phyloP scores from a whole-genome alignment of 2,329 filamentous ascomycete species.

The Gaeumannomyces sp. region DNA sequence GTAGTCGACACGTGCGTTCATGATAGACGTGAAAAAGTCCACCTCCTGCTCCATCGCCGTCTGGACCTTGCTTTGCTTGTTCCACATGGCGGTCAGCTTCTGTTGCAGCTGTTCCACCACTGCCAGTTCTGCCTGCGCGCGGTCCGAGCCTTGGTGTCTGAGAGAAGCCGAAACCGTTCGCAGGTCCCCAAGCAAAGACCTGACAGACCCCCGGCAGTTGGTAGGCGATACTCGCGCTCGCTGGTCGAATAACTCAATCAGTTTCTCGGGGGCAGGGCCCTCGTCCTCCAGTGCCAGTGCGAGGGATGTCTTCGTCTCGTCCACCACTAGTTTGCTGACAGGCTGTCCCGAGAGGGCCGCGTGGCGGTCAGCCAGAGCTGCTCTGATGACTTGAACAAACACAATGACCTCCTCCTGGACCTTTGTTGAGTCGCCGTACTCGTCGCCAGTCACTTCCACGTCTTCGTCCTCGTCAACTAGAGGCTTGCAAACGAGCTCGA shows the following conservation, averaged over 20 bases:
- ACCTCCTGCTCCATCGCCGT: slow-evolving; percentile 59
- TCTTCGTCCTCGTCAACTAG: slow-evolving; percentile 77
- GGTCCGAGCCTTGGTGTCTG: slow-evolving; percentile 20
- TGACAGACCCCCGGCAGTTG: slow-evolving; percentile 55
- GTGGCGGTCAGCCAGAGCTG: slow-evolving; percentile 71
- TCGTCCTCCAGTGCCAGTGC: slow-evolving; percentile 54
- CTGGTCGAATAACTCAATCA: slow-evolving; percentile 43
- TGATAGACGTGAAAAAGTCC: slow-evolving; percentile 66
- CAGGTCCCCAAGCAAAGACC: slow-evolving; percentile 63
- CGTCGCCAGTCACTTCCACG: slow-evolving; percentile 73
- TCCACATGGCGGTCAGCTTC: slow-evolving; percentile 28
- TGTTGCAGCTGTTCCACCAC: slow-evolving; percentile 62
- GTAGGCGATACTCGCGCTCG: slow-evolving; percentile 43
- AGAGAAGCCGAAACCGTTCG: slow-evolving; percentile 45
- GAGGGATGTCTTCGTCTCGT: slow-evolving; percentile 62
- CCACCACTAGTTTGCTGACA: slow-evolving; percentile 62
- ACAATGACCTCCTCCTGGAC: slow-evolving; percentile 84
- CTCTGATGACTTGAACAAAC: slow-evolving; percentile 72
- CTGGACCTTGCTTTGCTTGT: slow-evolving; percentile 43
- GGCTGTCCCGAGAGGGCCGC: slow-evolving; percentile 68
- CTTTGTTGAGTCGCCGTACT: slow-evolving; percentile 82
- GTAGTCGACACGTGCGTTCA: slow-evolving; percentile 83
- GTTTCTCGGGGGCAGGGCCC: slow-evolving; percentile 64
- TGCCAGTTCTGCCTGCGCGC: slow-evolving; percentile 55
- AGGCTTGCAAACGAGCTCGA: slow-evolving; percentile 64